Evolutionary conservation across 805 yeast species (phyloP).

Genomic region (Naumovozyma dairenensis): DNA sequence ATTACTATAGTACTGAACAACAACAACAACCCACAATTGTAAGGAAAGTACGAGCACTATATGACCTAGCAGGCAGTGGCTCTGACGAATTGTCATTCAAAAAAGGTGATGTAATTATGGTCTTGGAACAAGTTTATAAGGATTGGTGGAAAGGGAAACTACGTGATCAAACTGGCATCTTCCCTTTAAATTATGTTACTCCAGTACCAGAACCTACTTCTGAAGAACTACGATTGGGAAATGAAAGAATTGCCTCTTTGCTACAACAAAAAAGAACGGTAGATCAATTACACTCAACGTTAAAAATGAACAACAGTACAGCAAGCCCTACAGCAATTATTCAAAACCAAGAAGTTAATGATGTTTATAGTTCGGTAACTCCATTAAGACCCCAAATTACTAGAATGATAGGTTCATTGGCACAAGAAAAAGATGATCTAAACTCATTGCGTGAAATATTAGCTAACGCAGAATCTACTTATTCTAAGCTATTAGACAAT

Average conservation of each 20-base stretch:
- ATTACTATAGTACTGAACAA: no score
- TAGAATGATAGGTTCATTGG: slow-evolving; percentile 65
- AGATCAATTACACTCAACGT: slow-evolving; percentile 44
- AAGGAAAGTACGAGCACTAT: slow-evolving; percentile 72
- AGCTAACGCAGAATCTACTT: slow-evolving; percentile 54
- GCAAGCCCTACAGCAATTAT: slow-evolving; percentile 30
- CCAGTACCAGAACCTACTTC: slow-evolving; percentile 60
- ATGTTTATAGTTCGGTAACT: slow-evolving; percentile 59
- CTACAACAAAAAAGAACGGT: slow-evolving; percentile 49
- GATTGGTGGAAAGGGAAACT: slow-evolving; percentile 96
- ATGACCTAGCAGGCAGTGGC: slow-evolving; percentile 68
- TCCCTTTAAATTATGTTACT: slow-evolving; percentile 86
- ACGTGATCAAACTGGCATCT: slow-evolving; percentile 73
- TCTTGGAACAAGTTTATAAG: slow-evolving; percentile 75
- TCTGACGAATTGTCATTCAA: slow-evolving; percentile 81
- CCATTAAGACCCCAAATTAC: slow-evolving; percentile 69
- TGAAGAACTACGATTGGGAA: slow-evolving; percentile 45
- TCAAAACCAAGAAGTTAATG: slow-evolving; percentile 59
- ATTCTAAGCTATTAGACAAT: slow-evolving; percentile 59
- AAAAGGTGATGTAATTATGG: slow-evolving; percentile 80
- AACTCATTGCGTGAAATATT: slow-evolving; percentile 61
- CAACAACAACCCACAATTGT: slow-evolving; percentile 28
- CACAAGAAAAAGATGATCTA: slow-evolving; percentile 69
- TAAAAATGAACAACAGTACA: slow-evolving; percentile 21
- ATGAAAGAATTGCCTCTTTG: slow-evolving; percentile 41